Evolutionary conservation across 352 stramenopile genomes (phyloP), one percentile per base, ranked within the genome.

Genomic region (Pythium brassicae): DNA sequence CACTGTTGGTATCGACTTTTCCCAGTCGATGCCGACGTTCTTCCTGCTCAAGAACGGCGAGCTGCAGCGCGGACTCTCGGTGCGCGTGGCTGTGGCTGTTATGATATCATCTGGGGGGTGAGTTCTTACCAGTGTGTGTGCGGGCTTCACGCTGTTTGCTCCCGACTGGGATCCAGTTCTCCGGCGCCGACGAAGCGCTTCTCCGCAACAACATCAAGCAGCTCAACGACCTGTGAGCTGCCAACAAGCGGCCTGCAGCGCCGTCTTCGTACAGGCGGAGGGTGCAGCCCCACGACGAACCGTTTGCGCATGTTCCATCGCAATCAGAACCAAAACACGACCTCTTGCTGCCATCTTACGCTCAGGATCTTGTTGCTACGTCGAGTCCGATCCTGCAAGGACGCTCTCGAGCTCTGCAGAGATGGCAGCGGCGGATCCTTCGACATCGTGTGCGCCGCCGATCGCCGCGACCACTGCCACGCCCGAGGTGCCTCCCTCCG

Each of bases 1-100:
- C n/a, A 26, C 5, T 8, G 7, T 5, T 15, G 40, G 19, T 46
- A 19, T 3, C 17, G 8, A 2, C 2, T 37, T 7, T 37, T 37
- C 32, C 32, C 49, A 94, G 85, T 92, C 85, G 53, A 95, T 95
- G 85, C 85, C 85, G 19, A 95, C 85, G 48, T 95, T 95, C 69
- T 90, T 84, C 53, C 86, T 86, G 62, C 93, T 93, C 61, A 69
- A 86, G 35, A 71, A 93, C 57, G 85, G 83, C 62, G 78, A 89
- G 46, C 71, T 92, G 15, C 76, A 89, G 68, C 78, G 83, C 45
- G 71, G 77, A 19, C 77, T 95, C 39, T 92, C 81, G 72, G 85
- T 95, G 68, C 39, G 66, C 29, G 7, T 2, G 9, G 4, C 49
- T 8, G 2, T 15, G 25, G 12, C 32, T 37, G 32, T 37, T 1